phyloP scores from a whole-genome alignment of 2,329 filamentous ascomycete species.

The Lachnellula suecica region DNA sequence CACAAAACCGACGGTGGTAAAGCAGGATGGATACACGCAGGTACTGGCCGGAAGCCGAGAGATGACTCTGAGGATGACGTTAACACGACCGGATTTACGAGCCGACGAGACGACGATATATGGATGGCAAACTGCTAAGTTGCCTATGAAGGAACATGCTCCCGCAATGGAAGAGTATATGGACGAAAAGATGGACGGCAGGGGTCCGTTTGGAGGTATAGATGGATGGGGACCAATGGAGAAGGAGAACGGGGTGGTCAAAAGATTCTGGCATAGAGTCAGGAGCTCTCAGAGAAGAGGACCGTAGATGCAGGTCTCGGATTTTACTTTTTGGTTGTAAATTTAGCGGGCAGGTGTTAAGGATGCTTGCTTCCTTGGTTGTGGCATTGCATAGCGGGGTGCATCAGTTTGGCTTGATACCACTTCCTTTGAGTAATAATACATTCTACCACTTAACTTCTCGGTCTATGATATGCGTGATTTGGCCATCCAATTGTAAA shows the following conservation, averaged over 20 bases:
- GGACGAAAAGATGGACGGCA: conserved; percentile 49
- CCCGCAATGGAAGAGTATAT: conserved; percentile 56
- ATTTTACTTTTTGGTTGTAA: background rate
- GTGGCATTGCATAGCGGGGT: conserved; percentile 12
- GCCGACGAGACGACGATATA: conserved; percentile 72
- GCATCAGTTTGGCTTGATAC: conserved; percentile 20
- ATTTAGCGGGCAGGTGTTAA: background rate
- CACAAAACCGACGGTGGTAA: conserved; percentile 25
- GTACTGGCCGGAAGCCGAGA: conserved; percentile 66
- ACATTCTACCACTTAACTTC: too few relatives aligned
- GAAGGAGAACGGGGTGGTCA: conserved; percentile 55
- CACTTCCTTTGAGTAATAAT: conserved; percentile 12
- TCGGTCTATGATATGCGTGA: too few relatives aligned
- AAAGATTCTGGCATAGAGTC: conserved; percentile 64
- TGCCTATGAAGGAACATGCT: conserved; percentile 44
- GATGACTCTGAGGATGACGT: conserved; percentile 95
- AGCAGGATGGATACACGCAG: conserved; percentile 44
- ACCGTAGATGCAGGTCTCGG: background rate
- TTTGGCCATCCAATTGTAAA: too few relatives aligned
- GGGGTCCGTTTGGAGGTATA: conserved; percentile 32
- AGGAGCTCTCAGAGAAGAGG: conserved; percentile 28
- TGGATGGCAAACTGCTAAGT: conserved; percentile 57
- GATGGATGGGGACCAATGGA: conserved; percentile 42
- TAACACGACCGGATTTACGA: conserved; percentile 85
- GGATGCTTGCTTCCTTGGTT: background rate